Evolutionary conservation across 129 eudicot genomes (phyloP).

Genomic region (Dittrichia graveolens): DNA sequence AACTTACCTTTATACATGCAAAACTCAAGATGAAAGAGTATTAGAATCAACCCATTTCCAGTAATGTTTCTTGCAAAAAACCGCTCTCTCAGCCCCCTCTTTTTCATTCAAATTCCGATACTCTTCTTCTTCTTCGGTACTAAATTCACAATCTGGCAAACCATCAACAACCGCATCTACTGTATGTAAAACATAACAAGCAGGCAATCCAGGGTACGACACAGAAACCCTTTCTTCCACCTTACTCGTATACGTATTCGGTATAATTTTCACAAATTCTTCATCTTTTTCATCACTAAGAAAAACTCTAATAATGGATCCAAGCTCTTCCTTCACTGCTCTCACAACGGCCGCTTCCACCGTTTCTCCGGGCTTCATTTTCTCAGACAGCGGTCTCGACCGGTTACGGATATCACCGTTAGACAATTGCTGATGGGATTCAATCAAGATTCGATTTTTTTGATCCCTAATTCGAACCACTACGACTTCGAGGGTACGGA

Average conservation of each 20-base stretch:
- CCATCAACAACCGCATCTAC: conserved; percentile 84
- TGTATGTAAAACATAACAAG: conserved; percentile 78
- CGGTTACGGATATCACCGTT: conserved; percentile 61
- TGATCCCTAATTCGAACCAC: conserved; percentile 45
- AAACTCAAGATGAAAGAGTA: conserved; percentile 31
- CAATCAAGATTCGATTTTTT: conserved; percentile 48
- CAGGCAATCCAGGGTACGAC: conserved; percentile 96
- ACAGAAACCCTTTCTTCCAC: conserved; percentile 76
- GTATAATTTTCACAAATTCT: conserved; percentile 49
- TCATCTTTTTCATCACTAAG: conserved; percentile 1
- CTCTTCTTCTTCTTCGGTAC: conserved; percentile 71
- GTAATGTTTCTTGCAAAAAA: conserved; percentile 72
- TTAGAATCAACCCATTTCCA: conserved; percentile 89
- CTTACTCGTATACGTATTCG: conserved; percentile 58
- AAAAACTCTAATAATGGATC: conserved; percentile 37
- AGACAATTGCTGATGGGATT: conserved; percentile 77
- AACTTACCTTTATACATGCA: conserved; percentile 44
- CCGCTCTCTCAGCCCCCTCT: conserved; percentile 46
- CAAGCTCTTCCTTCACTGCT: conserved; percentile 85
- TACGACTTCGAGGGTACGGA: conserved; percentile 69
- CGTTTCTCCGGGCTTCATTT: conserved; percentile 83
- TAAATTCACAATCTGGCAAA: conserved; percentile 72
- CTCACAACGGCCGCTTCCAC: conserved; percentile 64
- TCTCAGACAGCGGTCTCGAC: conserved; percentile 76
- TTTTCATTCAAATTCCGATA: conserved; percentile 44